phyloP scores from a whole-genome alignment of 1,139 yeast species.

The Tardiomyces depauwii region DNA sequence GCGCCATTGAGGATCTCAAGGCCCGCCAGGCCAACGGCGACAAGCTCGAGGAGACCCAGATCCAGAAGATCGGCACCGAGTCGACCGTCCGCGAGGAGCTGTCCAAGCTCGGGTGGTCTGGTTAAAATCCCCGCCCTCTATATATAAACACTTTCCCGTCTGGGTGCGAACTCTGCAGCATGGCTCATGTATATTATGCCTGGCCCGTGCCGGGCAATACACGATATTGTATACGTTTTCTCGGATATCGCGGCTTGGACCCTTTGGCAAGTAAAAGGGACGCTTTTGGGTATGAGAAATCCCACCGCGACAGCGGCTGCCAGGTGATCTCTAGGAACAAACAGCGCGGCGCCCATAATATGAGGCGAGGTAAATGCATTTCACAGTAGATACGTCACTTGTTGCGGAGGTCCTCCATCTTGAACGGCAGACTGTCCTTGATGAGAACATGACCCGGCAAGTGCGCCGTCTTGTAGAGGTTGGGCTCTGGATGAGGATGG shows the following conservation, averaged over 20 bases:
- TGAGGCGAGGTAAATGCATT: no score
- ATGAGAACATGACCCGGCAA: slow-evolving; percentile 40
- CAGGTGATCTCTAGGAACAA: no score
- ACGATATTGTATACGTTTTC: no score
- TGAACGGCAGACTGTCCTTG: slow-evolving; percentile 33
- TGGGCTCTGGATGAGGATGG: slow-evolving; percentile 44
- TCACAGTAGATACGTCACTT: no score
- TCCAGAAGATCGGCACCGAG: slow-evolving; percentile 81
- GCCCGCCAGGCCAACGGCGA: slow-evolving; percentile 79
- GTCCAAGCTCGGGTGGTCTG: slow-evolving; percentile 59
- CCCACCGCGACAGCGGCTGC: no score
- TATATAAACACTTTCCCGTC: not conserved
- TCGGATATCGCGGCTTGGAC: no score
- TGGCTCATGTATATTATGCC: not conserved
- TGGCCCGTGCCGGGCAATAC: not conserved
- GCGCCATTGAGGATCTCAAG: slow-evolving; percentile 87
- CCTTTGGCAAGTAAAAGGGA: no score
- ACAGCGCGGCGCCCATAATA: no score
- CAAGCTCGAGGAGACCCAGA: slow-evolving; percentile 82
- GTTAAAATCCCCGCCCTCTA: slow-evolving; percentile 4
- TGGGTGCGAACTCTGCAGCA: not conserved
- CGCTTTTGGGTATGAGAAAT: no score
- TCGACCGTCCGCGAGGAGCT: slow-evolving; percentile 66
- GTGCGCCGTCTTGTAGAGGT: slow-evolving; percentile 37
- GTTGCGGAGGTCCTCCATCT: slow-evolving; percentile 31